Evolutionary conservation across 2,329 filamentous ascomycete genomes (phyloP), one percentile per base, ranked within the genome.

Genomic region (Hysterium pulicare): DNA sequence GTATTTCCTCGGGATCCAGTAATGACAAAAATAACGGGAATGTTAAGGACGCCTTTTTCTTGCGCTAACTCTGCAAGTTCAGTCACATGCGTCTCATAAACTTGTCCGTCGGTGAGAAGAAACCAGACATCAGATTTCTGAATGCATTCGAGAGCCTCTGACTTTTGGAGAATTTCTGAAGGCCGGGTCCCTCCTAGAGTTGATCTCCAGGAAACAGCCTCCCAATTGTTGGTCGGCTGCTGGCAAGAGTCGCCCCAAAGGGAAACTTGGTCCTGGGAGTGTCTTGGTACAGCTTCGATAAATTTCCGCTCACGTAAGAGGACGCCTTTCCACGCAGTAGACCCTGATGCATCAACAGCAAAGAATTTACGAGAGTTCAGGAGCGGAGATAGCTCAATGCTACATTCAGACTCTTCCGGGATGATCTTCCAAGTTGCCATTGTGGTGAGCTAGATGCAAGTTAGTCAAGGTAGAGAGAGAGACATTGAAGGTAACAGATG

Each of bases 281-380:
- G 41, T 9, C 35, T 16, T 2, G 30, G 49, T 2, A 60, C 38
- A 1, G 38, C 31, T 21, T 51, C 44, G 3, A 61, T 55, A 31
- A 56, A 57, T 9, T 34, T 42, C 6, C 47, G 45, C 24, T 59
- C 48, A 39, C 42, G 38, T n/a, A 37, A 34, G 2, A 51, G 37
- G 16, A 62, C 53, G 21, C 41, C 39, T 16, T 38, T 28, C 21
- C 11, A 28, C 3, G 36, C 33, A 8, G 58, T 62, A 8, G 59
- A 62, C 1, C 59, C 59, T 2, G 58, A 64, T 11, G 61, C 57
- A 39, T 65, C 61, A 17, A 62, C 56, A 17, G 62, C 62, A 38
- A 62, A 63, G 46, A 59, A 62, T 34, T 59, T 59, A 32, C 52
- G 52, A 15, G 53, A 45, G 16, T 42, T 33, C 1, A 51, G 24